Conservation (phyloP, 768 basidiomycete genomes). For the Tulasnella sp. region DNA sequence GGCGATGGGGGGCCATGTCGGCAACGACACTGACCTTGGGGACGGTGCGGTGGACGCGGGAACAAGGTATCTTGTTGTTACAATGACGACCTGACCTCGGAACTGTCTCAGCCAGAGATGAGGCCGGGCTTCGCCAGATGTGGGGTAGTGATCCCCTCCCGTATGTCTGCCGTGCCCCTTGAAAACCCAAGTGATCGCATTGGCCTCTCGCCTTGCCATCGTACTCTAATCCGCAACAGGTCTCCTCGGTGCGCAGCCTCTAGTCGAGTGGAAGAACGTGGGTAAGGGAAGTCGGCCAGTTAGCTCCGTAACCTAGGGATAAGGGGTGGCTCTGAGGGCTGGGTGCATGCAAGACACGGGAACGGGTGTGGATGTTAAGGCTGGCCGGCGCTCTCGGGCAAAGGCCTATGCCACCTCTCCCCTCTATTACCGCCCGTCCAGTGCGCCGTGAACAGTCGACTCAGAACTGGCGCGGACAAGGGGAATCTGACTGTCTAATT, state of each 20-base stretch:
- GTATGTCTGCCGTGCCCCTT: constrained; percentile 65
- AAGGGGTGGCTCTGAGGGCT: constrained; percentile 71
- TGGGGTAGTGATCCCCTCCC: constrained; percentile 57
- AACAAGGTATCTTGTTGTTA: constrained; percentile 73
- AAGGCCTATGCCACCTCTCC: constrained; percentile 43
- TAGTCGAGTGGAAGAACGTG: constrained; percentile 68
- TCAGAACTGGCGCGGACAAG: constrained; percentile 71
- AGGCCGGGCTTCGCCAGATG: constrained; percentile 64
- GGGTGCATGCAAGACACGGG: constrained; percentile 65
- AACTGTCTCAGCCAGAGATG: constrained; percentile 65
- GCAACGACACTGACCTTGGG: constrained; percentile 55
- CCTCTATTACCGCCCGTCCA: constrained; percentile 36
- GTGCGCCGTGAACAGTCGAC: constrained; percentile 52
- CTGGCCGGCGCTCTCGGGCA: constrained; percentile 34
- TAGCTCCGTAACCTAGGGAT: constrained; percentile 70
- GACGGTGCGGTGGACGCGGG: constrained; percentile 54
- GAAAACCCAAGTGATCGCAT: constrained; percentile 68
- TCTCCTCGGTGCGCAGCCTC: constrained; percentile 74
- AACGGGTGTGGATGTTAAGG: constrained; percentile 55
- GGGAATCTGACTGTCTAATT: constrained; percentile 78
- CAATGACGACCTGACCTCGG: constrained; percentile 57
- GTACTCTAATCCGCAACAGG: constrained; percentile 71
- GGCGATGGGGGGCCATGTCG: constrained; percentile 58
- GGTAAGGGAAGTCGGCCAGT: constrained; percentile 74
- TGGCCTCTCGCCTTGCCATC: constrained; percentile 50